Evolutionary conservation across 1,284 basidiomycete genomes (phyloP).

Genomic region (Irpex sp.): DNA sequence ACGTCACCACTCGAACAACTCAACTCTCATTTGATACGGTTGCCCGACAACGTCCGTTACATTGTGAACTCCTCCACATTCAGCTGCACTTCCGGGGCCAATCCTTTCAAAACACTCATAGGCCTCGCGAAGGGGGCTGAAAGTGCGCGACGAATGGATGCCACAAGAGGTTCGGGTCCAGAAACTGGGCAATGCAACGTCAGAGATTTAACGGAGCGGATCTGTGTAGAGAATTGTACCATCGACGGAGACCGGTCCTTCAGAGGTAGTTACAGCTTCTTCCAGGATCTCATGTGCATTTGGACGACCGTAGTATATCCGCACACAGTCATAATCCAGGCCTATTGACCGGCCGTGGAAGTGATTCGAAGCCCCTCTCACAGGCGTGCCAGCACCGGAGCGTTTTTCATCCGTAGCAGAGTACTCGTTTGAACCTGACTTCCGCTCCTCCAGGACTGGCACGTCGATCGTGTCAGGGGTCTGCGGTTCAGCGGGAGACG

Average conservation of each 20-base stretch:
- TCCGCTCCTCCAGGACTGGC: neutral
- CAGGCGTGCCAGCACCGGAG: neutral
- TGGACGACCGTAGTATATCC: constrained; percentile 12
- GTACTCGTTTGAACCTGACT: neutral
- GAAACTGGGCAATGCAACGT: constrained; percentile 11
- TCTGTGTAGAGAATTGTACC: constrained; percentile 6
- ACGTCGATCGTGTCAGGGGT: neutral
- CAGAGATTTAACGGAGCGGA: neutral
- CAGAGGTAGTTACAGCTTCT: constrained; percentile 15
- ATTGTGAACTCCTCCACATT: constrained; percentile 20
- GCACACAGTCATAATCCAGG: constrained; percentile 1
- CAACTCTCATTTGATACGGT: neutral
- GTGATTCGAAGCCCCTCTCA: constrained; percentile 2
- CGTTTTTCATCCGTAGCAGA: neutral
- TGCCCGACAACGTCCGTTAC: constrained; percentile 5
- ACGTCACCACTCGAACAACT: neutral
- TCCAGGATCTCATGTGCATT: constrained; percentile 15
- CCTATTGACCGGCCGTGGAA: neutral
- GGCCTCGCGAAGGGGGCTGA: constrained; percentile 17
- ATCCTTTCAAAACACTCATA: constrained; percentile 13
- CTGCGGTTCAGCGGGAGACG: neutral
- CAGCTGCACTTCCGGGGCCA: constrained; percentile 17
- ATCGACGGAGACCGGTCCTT: constrained; percentile 19
- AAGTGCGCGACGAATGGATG: constrained; percentile 15
- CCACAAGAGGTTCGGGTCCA: constrained; percentile 17